Conservation (phyloP, 768 basidiomycete genomes). For the Pleurotus tuber-regium region DNA sequence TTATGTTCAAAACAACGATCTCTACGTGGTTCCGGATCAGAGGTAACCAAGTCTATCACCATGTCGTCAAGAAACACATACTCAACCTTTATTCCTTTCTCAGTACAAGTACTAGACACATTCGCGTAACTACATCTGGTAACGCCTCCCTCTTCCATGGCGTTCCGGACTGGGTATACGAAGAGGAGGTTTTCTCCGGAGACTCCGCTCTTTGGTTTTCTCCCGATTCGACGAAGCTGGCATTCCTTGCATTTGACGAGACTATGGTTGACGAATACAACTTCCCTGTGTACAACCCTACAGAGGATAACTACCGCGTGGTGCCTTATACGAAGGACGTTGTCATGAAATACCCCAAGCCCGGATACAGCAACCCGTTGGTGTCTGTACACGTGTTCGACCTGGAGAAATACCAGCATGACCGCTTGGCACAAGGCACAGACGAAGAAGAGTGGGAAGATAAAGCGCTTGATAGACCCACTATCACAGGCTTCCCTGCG, state of each 20-base stretch:
- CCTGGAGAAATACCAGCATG: slow-evolving; percentile 49
- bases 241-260: slow-evolving; percentile 89
- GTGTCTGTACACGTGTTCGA: slow-evolving; percentile 85
- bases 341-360: slow-evolving; percentile 82
- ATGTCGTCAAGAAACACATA: background rate
- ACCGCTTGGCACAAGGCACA: slow-evolving; percentile 23
- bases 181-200: slow-evolving; percentile 80
- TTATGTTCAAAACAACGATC: slow-evolving; percentile 82
- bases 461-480: slow-evolving; percentile 1
- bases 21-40: slow-evolving; percentile 77
- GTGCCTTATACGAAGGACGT: slow-evolving; percentile 79
- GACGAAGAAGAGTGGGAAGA: slow-evolving; percentile 4
- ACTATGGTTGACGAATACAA: slow-evolving; percentile 81
- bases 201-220: slow-evolving; percentile 91
- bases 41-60: slow-evolving; percentile 40
- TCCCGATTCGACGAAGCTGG: slow-evolving; percentile 70
- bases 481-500: slow-evolving; percentile 26
- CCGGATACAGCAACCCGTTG: slow-evolving; percentile 85
- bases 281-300: slow-evolving; percentile 92
- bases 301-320: slow-evolving; percentile 62
- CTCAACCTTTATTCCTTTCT: slow-evolving; percentile 7
- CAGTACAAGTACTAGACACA: slow-evolving; percentile 41
- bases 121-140: slow-evolving; percentile 81
- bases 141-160: slow-evolving; percentile 88
- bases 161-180: slow-evolving; percentile 97